Evolutionary conservation across 768 basidiomycete species (phyloP), one percentile per base, ranked within the genome.

Genomic region (Tylopilus plumbeoviolaceoides): DNA sequence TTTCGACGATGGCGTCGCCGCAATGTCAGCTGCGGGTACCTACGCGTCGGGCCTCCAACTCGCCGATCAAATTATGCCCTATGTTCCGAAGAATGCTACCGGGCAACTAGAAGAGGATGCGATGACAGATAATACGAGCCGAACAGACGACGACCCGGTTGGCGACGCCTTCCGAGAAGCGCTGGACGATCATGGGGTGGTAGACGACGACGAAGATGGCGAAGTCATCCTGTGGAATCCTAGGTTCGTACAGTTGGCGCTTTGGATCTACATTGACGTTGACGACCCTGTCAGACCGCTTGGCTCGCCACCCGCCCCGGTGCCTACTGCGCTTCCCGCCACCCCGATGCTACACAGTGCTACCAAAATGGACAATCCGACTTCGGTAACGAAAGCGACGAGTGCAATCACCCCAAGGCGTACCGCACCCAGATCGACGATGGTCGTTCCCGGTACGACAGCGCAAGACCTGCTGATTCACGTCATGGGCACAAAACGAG

Each of bases 221-320:
- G 79, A 83, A 7, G 88, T 91, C 18, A 84, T 93, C 59, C 84
- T 98, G 44, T 87, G 84, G 72, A 78, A 87, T 65, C 85, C 82
- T 31, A 78, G 81, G 83, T 84, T 50, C 23, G 70, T 57, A 23
- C 27, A n/a, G 43, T 33, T 21, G 28, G 27, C 20, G 45, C 27
- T 30, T 11, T 27, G 46, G 52, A 48, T 43, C n/a, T 43, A 3
- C 25, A 11, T 4, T 15, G 31, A 36, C n/a, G 51, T 44, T 67
- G 44, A 57, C 25, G 27, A 23, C 25, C 36, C 51, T 5, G 28
- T 17, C 42, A 69, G 57, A 51, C 41, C 62, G 20, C 47, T 60
- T 17, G 60, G 55, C 21, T 63, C 65, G 4, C 64, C 62, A 4
- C 59, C 49, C 12, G 56, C 55, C 41, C 20, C 52, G 9, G 28